Conservation (phyloP, 805 yeast genomes). For the Alloascoidea hylecoeti region DNA sequence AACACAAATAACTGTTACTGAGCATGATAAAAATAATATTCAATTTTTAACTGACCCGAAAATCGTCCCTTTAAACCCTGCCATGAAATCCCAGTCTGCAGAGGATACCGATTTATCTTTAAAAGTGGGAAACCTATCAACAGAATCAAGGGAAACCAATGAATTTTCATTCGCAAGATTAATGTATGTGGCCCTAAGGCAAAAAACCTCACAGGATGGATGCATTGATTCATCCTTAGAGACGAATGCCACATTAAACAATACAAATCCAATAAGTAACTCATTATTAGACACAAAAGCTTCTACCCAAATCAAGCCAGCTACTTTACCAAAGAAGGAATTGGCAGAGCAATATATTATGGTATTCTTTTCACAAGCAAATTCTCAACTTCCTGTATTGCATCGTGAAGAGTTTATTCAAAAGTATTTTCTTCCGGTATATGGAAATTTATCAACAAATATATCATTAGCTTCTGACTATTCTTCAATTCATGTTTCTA, state of each 20-base stretch:
- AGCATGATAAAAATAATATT: too few species aligned
- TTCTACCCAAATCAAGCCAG: conserved; percentile 17
- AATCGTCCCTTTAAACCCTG: background rate
- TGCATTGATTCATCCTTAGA: conserved; percentile 11
- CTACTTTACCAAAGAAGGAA: conserved; percentile 52
- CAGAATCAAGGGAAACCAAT: conserved; percentile 13
- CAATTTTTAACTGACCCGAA: too few species aligned
- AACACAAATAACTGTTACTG: too few species aligned
- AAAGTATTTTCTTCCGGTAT: conserved; percentile 61
- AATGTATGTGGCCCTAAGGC: conserved; percentile 65
- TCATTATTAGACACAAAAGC: background rate
- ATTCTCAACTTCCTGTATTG: conserved; percentile 70
- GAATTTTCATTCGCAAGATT: conserved; percentile 67
- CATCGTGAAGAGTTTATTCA: conserved; percentile 69
- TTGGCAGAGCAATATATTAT: conserved; percentile 55
- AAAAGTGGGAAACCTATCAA: too few species aligned
- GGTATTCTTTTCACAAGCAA: conserved; percentile 63
- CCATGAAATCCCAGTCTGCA: background rate
- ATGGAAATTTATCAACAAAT: conserved; percentile 46
- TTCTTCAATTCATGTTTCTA: conserved; percentile 26
- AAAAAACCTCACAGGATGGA: conserved; percentile 20
- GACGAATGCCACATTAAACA: background rate
- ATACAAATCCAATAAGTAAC: background rate
- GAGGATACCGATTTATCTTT: background rate
- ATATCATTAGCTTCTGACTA: conserved; percentile 45